Conservation (phyloP, 345 rosid species). For the Camelina laxa region DNA sequence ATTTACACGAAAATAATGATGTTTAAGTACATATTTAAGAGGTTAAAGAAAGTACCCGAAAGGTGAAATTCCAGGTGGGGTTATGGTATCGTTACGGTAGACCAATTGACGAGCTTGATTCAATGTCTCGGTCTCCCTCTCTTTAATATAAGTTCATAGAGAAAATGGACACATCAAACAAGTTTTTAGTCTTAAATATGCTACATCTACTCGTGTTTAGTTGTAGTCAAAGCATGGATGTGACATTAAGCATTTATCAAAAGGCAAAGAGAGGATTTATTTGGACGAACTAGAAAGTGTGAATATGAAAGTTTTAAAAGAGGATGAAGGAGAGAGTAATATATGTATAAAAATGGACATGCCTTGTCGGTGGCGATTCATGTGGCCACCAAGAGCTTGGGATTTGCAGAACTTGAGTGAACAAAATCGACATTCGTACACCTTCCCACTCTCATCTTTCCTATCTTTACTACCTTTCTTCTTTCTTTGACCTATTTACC, state of each 20-base stretch:
- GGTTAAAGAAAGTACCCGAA: conserved; percentile 50
- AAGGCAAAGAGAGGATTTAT: conserved; percentile 17
- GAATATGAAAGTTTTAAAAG: conserved; percentile 16
- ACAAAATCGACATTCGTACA: conserved; percentile 98
- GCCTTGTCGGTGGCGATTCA: conserved; percentile 99
- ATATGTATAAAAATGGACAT: conserved; percentile 33
- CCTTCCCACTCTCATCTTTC: conserved; percentile 88
- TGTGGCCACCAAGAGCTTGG: conserved; percentile 99
- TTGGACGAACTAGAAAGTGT: conserved; percentile 33
- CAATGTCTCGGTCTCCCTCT: conserved; percentile 98
- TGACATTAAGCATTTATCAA: conserved; percentile 37
- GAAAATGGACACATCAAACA: conserved; percentile 22
- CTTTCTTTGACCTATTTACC: conserved; percentile 62
- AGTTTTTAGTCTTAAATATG: conserved; percentile 30
- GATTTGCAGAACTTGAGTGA: conserved; percentile 99
- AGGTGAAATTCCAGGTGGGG: conserved; percentile 53
- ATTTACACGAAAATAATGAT: no score
- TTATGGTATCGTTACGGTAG: conserved; percentile 71
- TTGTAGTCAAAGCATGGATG: conserved; percentile 39
- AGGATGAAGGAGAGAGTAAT: conserved; percentile 12
- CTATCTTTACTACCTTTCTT: conserved; percentile 84
- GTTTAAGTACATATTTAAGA: background rate
- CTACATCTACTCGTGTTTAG: conserved; percentile 20
- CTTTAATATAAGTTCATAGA: conserved; percentile 47
- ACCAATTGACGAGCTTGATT: conserved; percentile 99